Evolutionary conservation across 257 asterid genomes (phyloP).

Genomic region (Thymus mandschuricus): DNA sequence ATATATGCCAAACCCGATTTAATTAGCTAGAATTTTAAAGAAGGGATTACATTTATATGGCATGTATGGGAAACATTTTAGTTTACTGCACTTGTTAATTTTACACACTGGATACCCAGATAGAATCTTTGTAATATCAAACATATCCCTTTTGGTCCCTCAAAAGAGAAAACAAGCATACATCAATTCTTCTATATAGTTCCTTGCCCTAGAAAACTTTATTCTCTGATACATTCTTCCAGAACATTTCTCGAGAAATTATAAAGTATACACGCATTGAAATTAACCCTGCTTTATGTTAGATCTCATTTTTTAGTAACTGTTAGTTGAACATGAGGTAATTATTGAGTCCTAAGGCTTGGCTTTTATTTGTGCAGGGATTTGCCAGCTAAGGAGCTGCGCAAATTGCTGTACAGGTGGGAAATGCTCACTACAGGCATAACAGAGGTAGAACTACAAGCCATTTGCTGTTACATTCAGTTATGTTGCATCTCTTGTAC

Average conservation of each 20-base stretch:
- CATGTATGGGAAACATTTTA: neutral
- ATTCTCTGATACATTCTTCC: neutral
- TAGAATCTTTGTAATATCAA: neutral
- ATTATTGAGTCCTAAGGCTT: no score
- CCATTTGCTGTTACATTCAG: no score
- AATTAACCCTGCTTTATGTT: slow-evolving; percentile 33
- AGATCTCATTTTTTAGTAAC: no score
- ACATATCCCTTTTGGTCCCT: slow-evolving; percentile 4
- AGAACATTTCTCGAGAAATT: neutral
- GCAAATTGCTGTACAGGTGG: no score
- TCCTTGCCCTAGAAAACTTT: neutral
- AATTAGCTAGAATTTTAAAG: slow-evolving; percentile 16
- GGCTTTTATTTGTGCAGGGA: no score
- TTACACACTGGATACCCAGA: slow-evolving; percentile 1
- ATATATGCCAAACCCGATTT: neutral
- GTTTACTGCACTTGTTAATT: slow-evolving; percentile 14
- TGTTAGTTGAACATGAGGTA: no score
- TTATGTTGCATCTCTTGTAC: neutral
- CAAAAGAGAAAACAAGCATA: slow-evolving; percentile 3
- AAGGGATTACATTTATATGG: slow-evolving; percentile 2
- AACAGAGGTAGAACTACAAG: slow-evolving; percentile 50
- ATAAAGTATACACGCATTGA: neutral
- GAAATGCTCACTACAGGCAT: slow-evolving; percentile 30
- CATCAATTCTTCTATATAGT: neutral
- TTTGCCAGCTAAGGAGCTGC: no score